phyloP scores from a whole-genome alignment of 2,329 filamentous ascomycete genomes.

The Alternaria triticimaculans region DNA sequence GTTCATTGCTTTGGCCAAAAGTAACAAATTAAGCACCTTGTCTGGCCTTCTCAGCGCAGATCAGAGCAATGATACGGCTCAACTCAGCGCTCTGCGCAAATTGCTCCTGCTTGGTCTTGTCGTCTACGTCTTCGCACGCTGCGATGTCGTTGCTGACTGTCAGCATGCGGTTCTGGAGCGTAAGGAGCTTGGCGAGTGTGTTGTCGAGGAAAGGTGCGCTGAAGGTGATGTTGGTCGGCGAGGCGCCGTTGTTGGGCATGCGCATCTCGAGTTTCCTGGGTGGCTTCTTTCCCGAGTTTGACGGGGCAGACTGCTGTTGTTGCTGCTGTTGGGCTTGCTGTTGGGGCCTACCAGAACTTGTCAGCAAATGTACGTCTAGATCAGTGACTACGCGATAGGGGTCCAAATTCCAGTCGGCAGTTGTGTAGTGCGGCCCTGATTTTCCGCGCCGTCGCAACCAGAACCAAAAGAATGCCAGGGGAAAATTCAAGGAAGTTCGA shows the following conservation, averaged over 20 bases:
- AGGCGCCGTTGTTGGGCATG: constrained; percentile 46
- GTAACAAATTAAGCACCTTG: constrained; percentile 46
- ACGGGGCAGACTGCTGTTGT: constrained; percentile 18
- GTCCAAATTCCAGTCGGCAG: background rate
- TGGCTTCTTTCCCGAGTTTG: constrained; percentile 46
- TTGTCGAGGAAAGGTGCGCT: constrained; percentile 62
- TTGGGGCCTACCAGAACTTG: constrained; percentile 23
- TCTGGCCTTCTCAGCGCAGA: constrained; percentile 60
- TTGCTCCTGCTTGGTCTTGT: constrained; percentile 58
- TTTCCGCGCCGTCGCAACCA: constrained; percentile 21
- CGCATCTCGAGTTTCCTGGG: constrained; percentile 60
- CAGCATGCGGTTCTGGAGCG: constrained; percentile 59
- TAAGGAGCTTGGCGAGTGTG: constrained; percentile 58
- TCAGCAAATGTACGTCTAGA: constrained; percentile 12
- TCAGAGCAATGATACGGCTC: constrained; percentile 58
- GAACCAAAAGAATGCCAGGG: background rate
- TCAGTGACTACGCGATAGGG: background rate
- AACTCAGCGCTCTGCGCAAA: constrained; percentile 58
- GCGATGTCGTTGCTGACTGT: constrained; percentile 56
- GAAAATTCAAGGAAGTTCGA: background rate
- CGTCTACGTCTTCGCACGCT: constrained; percentile 53
- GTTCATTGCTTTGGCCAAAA: background rate
- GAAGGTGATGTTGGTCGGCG: constrained; percentile 54
- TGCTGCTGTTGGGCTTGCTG: constrained; percentile 29
- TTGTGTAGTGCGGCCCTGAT: background rate